These are phyloP conservation scores for Suhomyces vadensis DNA, from an alignment of 805 yeast genomes.

Conservation along the genomic window DNA sequence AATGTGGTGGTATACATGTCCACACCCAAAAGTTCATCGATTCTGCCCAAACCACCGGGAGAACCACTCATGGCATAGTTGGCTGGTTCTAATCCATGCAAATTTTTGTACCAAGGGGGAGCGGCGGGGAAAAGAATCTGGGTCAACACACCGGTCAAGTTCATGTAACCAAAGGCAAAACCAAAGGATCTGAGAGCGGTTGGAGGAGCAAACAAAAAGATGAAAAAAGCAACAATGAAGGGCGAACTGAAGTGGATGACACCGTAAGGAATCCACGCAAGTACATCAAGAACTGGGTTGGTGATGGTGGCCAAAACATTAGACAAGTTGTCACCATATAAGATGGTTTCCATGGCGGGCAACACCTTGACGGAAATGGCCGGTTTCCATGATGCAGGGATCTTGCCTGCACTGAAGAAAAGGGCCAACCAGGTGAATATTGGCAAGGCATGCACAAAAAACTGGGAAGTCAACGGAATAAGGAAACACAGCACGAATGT, in stretches of 20 bases:
- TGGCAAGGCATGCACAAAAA: conserved; percentile 80
- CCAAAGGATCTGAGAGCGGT: conserved; percentile 79
- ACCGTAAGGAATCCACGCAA: conserved; percentile 97
- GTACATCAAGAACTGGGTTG: conserved; percentile 64
- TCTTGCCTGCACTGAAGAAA: conserved; percentile 73
- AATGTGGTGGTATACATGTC: conserved; percentile 84
- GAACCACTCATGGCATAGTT: conserved; percentile 89
- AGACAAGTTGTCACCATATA: conserved; percentile 88
- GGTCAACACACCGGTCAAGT: conserved; percentile 76
- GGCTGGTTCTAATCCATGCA: conserved; percentile 87
- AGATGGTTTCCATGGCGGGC: conserved; percentile 88
- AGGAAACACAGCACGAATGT: conserved; percentile 49
- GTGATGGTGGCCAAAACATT: conserved; percentile 77
- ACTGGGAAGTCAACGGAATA: conserved; percentile 80
- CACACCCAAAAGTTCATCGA: conserved; percentile 75
- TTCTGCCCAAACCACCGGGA: conserved; percentile 92
- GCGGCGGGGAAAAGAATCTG: conserved; percentile 91
- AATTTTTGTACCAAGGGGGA: conserved; percentile 93
- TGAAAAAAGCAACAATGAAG: conserved; percentile 73
- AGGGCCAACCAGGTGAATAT: conserved; percentile 83
- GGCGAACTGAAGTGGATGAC: conserved; percentile 88
- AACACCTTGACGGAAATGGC: conserved; percentile 85
- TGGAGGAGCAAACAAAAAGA: conserved; percentile 92
- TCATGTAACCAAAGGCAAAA: conserved; percentile 94
- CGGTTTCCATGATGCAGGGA: conserved; percentile 76